Base-by-base conservation (phyloP, 495 filamentous ascomycete genomes). In the Sphaerosporella brunnea region DNA sequence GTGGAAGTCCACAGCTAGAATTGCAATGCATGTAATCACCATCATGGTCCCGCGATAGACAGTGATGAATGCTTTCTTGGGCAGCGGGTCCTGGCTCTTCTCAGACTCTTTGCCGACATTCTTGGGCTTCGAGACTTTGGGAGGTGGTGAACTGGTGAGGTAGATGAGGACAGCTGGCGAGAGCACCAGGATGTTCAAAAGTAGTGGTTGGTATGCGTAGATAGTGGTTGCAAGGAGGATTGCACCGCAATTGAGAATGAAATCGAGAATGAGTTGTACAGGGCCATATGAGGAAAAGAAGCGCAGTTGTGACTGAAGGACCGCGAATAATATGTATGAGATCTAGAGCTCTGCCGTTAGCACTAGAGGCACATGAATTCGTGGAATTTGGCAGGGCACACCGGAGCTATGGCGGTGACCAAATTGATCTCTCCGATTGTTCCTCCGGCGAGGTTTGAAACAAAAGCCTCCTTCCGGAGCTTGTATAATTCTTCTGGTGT, bases 1-100 rank as follows among this genome's bases (percentile, higher is more conserved):
- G 16, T 69, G 74, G 58, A 99, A 99, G 64, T 99, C 90, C 18
- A 99, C 90, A 8, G 92, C 90, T n/a, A 99, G 73, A 52, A 99
- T 96, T 40, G 84, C 83, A 21, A 86, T 62, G 56, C 85, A 93
- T 18, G 92, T 99, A 25, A 84, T 68, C n/a, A 93, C 70, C 69
- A 99, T 74, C 86, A 99, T 93, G 23, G 73, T 71, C 1, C 81
- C 84, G 28, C 90, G 77, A 55, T 96, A 96, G 18, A 74, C 80
- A 0, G 90, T 95, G 49, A 99, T 64, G 64, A 93, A 96, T 0
- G 87, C 82, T 62, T 88, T 88, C 34, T 78, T 74, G 0, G 92
- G 84, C 10, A 94, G 64, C 18, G 36, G 43, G 18, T 32, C 18
- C 23, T 9, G 69, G 64, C 43, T 74, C 68, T 2, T 65, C 59